Base-by-base conservation (phyloP, 345 rosid genomes). In the Acer saccharum region DNA sequence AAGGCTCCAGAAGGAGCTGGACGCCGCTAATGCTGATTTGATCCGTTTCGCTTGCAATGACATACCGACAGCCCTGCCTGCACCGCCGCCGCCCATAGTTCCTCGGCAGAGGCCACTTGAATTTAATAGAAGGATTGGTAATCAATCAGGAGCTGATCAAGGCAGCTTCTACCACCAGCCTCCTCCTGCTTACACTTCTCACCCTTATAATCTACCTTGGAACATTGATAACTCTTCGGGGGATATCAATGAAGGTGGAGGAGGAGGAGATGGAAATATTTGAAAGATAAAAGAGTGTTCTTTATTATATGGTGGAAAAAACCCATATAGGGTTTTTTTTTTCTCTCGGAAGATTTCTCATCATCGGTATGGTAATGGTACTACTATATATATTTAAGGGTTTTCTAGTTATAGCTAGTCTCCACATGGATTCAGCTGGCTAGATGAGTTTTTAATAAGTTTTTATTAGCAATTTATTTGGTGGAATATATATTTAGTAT, bases 1-100 rank as follows among this genome's bases (percentile, higher is more conserved):
- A 27, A 84, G 93, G 84, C 95, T 95, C 66, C 98, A 95, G 81
- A 93, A 95, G 81, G 98, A 95, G 75, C 98, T 95, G 5, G 94
- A 95, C 57, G 84, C 85, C 0, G 98, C 98, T 18, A 95, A 95
- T 60, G 89, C 98, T 1, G 95, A 95, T 78, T 83, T 95, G 78
- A 83, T 89, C 63, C 98, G 88, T n/a, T 90, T 69, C 7, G 92
- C 90, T 71, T 79, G 86, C 74, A 85, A 84, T 77, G 85, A 80
- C 10, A 80, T 80, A 63, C 81, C 86, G 7, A 77, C 80, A 27
- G 74, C 77, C 57, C 73, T 82, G 71, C 83, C 89, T 64, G 62
- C 81, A 62, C 77, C 84, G 32, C 73, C 79, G 78, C 50, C 48
- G 67, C 72, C 63, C 25, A 58, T 85, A 70, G 62, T 58, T 71